A percentile compares a stretch with the other conserved stretches of the same genome.
These are phyloP conservation scores for Starmera pachycereana DNA, from an alignment of 805 yeast species.

Conservation along the genomic window DNA sequence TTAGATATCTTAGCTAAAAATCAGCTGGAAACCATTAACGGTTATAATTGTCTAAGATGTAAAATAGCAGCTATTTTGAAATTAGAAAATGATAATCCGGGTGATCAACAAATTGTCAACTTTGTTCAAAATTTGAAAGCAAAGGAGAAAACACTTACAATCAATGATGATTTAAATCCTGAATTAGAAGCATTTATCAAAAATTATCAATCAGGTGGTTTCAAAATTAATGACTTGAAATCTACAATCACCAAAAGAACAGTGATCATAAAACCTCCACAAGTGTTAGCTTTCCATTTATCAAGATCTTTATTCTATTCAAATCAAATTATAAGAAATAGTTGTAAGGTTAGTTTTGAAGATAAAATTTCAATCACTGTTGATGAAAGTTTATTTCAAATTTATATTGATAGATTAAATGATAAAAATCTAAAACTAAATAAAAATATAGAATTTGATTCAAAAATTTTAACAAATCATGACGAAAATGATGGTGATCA, in stretches of 20 bases:
- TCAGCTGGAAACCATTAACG: constrained; percentile 61
- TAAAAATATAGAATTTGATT: too few species aligned
- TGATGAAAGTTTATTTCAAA: constrained; percentile 25
- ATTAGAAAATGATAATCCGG: constrained; percentile 19
- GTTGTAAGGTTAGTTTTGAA: constrained; percentile 60
- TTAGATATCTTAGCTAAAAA: constrained; percentile 44
- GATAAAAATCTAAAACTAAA: neutral
- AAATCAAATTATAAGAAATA: constrained; percentile 56
- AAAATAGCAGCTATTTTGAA: constrained; percentile 34
- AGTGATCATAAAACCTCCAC: constrained; percentile 55
- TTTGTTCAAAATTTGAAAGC: constrained; percentile 26
- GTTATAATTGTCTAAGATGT: constrained; percentile 74
- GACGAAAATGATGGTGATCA: neutral
- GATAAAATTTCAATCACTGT: constrained; percentile 42
- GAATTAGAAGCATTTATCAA: constrained; percentile 38
- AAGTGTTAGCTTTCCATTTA: constrained; percentile 66
- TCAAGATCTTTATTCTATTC: constrained; percentile 76
- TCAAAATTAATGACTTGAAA: constrained; percentile 35
- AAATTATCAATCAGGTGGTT: constrained; percentile 32
- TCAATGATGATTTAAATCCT: constrained; percentile 57
- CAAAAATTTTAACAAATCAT: too few species aligned
- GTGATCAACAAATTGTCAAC: constrained; percentile 17
- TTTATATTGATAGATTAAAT: constrained; percentile 7
- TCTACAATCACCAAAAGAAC: constrained; percentile 63
- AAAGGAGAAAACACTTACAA: constrained; percentile 28